A percentile compares a stretch with the other conserved stretches of the same genome.
Conservation (phyloP, 176 grass and related monocot genomes). For the Hsuehochloa calcarea region DNA sequence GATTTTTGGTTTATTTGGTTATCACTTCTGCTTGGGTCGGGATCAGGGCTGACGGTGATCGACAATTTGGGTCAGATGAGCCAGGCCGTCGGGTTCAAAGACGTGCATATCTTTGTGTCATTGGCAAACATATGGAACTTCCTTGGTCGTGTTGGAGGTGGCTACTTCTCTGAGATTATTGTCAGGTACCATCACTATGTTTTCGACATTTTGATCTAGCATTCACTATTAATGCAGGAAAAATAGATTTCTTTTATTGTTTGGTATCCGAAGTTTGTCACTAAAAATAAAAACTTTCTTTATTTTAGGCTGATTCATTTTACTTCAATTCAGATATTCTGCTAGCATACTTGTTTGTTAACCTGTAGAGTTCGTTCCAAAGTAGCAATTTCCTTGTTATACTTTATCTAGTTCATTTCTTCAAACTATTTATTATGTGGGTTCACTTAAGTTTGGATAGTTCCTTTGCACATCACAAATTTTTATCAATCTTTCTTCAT, state of each 20-base stretch:
- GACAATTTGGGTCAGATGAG: slow-evolving; percentile 97
- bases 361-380: not conserved
- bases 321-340: slow-evolving; percentile 13
- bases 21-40: slow-evolving; percentile 74
- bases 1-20: slow-evolving; percentile 97
- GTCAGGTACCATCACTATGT: slow-evolving; percentile 56
- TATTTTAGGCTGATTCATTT: not conserved
- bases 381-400: slow-evolving; percentile 6
- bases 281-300: not conserved
- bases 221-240: not conserved
- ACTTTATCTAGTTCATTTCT: slow-evolving; percentile 1
- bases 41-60: slow-evolving; percentile 83
- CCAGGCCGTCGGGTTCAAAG: slow-evolving; percentile 70
- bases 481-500: slow-evolving; percentile 2
- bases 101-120: slow-evolving; percentile 72
- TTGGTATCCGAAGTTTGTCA: not conserved
- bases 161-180: slow-evolving; percentile 92
- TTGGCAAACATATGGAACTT: slow-evolving; percentile 96
- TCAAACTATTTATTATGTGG: not conserved
- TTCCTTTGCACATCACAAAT: not conserved
- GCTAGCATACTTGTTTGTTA: not conserved
- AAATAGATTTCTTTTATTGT: not conserved
- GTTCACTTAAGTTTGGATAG: slow-evolving; percentile 14
- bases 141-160: slow-evolving; percentile 83
- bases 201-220: not conserved